phyloP scores from a whole-genome alignment of 345 rosid species.

The Arabis hirsuta region DNA sequence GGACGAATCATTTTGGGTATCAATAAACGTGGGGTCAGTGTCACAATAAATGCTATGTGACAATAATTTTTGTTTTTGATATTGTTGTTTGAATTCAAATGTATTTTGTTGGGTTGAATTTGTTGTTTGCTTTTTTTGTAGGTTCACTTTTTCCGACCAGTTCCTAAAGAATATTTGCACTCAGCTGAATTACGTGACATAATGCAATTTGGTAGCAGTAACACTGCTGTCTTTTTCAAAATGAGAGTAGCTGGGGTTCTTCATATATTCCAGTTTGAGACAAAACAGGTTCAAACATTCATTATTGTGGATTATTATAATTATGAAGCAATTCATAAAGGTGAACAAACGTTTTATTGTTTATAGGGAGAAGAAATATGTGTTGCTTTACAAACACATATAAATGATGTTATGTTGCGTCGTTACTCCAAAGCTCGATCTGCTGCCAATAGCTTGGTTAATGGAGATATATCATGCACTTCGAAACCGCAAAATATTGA shows the following conservation, averaged over 20 bases:
- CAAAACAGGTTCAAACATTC: conserved; percentile 77
- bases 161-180: conserved; percentile 95
- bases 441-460: conserved; percentile 58
- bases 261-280: conserved; percentile 95
- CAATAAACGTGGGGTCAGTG: conserved; percentile 94
- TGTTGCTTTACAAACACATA: conserved; percentile 98
- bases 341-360: conserved; percentile 24
- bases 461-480: conserved; percentile 73
- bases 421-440: conserved; percentile 95
- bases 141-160: conserved; percentile 98
- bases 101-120: conserved; percentile 23
- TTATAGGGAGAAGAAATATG: conserved; percentile 96
- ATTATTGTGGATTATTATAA: conserved; percentile 5
- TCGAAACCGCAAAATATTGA: conserved; percentile 65
- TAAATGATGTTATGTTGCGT: conserved; percentile 98
- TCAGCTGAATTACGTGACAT: conserved; percentile 96
- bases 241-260: conserved; percentile 99
- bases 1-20: conserved; percentile 93
- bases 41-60: neutral
- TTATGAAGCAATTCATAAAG: neutral
- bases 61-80: neutral
- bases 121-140: conserved; percentile 38
- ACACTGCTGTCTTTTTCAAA: conserved; percentile 95
- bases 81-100: conserved; percentile 5
- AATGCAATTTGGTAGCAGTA: conserved; percentile 99